Percentiles rank a stretch among this genome's conserved stretches.
Evolutionary conservation across 805 yeast species (phyloP).

Genomic region (Zygotorulaspora florentina): DNA sequence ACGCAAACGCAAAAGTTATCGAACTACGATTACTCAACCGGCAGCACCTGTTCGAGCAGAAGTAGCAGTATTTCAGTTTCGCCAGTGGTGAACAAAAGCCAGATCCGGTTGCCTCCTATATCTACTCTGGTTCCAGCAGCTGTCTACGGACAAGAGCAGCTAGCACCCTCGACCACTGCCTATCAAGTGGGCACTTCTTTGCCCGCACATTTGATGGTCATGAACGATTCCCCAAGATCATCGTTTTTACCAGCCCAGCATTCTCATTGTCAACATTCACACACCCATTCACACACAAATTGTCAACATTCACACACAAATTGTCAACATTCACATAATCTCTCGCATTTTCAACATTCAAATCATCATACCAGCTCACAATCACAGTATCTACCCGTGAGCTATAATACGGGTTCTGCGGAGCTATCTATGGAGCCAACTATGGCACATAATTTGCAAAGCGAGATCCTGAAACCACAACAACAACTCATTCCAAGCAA

Average conservation of each 20-base stretch:
- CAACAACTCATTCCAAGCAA: no score
- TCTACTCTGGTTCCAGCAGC: conserved; percentile 14
- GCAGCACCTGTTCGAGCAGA: neutral
- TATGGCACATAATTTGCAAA: no score
- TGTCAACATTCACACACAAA: neutral
- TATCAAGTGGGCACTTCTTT: neutral
- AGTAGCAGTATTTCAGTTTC: conserved; percentile 1
- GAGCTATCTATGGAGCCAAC: no score
- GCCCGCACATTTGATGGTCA: neutral
- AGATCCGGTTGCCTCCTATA: conserved; percentile 13
- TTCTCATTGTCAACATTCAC: conserved; percentile 1
- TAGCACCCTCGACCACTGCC: neutral
- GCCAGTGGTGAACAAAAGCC: neutral
- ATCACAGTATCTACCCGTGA: no score
- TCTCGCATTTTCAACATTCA: neutral
- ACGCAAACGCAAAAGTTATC: neutral
- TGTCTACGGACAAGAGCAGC: conserved; percentile 7
- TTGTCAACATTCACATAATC: conserved; percentile 1
- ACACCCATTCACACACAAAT: neutral
- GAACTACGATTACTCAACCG: neutral
- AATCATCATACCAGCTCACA: no score
- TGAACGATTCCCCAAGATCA: neutral
- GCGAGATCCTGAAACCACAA: no score
- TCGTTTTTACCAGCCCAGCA: neutral
- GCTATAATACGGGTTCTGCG: no score